Conservation (phyloP, 2,329 filamentous ascomycete genomes). For the Xylariomycetidae sp. region DNA sequence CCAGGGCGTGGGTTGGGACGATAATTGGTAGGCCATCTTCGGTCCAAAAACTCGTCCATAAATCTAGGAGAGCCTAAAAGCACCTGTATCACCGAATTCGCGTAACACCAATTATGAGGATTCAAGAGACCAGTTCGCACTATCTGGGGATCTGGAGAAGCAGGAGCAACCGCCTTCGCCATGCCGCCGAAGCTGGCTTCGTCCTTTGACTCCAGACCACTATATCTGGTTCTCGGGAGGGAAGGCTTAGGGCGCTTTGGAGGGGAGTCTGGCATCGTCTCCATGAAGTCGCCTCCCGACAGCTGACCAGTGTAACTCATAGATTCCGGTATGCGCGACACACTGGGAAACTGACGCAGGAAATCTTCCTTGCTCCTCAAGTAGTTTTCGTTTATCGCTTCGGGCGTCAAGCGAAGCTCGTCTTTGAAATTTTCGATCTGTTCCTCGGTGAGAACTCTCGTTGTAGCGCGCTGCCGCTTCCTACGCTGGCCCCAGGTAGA, state of each 20-base stretch:
- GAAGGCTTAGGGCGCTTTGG: slow-evolving; percentile 65
- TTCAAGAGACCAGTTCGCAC: slow-evolving; percentile 70
- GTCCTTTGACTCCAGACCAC: slow-evolving; percentile 52
- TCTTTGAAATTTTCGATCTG: slow-evolving; percentile 36
- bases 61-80: slow-evolving; percentile 70
- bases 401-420: too few species aligned
- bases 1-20: slow-evolving; percentile 58
- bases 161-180: slow-evolving; percentile 32
- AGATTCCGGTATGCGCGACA: slow-evolving; percentile 56
- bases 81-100: slow-evolving; percentile 85
- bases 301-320: slow-evolving; percentile 41
- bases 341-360: slow-evolving; percentile 72
- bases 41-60: slow-evolving; percentile 57
- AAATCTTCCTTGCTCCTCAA: slow-evolving; percentile 79
- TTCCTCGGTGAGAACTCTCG: slow-evolving; percentile 66
- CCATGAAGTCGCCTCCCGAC: slow-evolving; percentile 33
- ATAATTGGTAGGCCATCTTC: slow-evolving; percentile 61
- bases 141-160: slow-evolving; percentile 26
- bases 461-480: slow-evolving; percentile 82
- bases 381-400: too few species aligned
- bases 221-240: slow-evolving; percentile 69
- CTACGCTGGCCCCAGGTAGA: slow-evolving; percentile 41
- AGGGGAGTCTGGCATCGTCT: slow-evolving; percentile 46
- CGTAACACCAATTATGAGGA: slow-evolving; percentile 80
- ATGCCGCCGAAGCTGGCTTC: slow-evolving; percentile 34